Conservation (phyloP, 129 eudicot species). For the Helianthus tuberosus region DNA sequence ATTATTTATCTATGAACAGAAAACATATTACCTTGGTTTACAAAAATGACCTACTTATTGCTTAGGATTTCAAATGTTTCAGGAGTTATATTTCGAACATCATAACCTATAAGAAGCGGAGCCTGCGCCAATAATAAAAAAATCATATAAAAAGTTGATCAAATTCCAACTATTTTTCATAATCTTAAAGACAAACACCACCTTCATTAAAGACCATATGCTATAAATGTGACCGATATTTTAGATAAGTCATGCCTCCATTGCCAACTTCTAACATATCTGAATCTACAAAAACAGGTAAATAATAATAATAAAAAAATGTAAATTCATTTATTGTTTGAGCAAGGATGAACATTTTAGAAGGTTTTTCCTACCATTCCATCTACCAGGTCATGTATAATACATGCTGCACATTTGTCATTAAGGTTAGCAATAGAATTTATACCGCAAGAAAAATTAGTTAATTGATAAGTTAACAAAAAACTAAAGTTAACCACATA, state of each 20-base stretch:
- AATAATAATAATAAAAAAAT: slow-evolving; percentile 6
- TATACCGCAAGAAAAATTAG: slow-evolving; percentile 53
- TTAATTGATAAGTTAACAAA: neutral
- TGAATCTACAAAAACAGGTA: slow-evolving; percentile 60
- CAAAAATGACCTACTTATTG: slow-evolving; percentile 85
- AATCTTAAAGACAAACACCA: slow-evolving; percentile 16
- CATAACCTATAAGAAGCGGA: slow-evolving; percentile 92
- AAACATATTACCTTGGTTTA: slow-evolving; percentile 72
- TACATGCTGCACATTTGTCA: slow-evolving; percentile 90
- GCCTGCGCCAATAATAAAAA: slow-evolving; percentile 51
- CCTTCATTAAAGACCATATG: slow-evolving; percentile 99
- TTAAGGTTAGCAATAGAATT: slow-evolving; percentile 81
- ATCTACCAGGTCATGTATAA: slow-evolving; percentile 97
- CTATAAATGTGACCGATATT: slow-evolving; percentile 90
- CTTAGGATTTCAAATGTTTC: slow-evolving; percentile 72
- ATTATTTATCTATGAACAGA: slow-evolving; percentile 3
- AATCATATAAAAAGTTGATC: neutral
- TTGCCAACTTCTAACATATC: slow-evolving; percentile 99
- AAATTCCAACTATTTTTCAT: neutral
- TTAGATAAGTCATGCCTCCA: slow-evolving; percentile 91
- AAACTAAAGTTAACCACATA: neutral
- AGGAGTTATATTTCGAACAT: slow-evolving; percentile 81
- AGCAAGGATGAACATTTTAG: slow-evolving; percentile 17
- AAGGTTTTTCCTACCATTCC: slow-evolving; percentile 70
- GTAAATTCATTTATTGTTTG: slow-evolving; percentile 1